Base-by-base conservation (phyloP, 352 stramenopile species). In the Globisporangium carolinianum region DNA sequence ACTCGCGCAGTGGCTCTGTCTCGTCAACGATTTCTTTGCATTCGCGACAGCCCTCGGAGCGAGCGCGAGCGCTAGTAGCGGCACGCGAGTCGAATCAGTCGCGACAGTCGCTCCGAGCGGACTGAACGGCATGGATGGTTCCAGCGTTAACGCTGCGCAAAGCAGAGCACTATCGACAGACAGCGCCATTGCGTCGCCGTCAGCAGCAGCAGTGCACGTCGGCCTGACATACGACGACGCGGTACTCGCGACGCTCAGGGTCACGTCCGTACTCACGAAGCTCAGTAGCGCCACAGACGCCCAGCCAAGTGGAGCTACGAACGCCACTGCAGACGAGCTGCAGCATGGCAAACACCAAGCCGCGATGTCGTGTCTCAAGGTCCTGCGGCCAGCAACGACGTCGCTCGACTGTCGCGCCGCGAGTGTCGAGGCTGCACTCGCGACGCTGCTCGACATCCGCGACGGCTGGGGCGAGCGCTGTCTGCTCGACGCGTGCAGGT, bases 401-500 rank as follows among this genome's bases (percentile, higher is more conserved):
- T 38, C 9, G 8, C 18, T 39, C 4, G 49, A 55, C 45, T 37
- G 57, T 35, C 15, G 37, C 10, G 18, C 55, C 50, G 49, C 49
- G 3, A n/a, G 60, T 4, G 32, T 61, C 11, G 49, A 67, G 36
- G 50, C 45, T 39, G 52, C 56, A 10, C 35, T 67, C 7, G 35
- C 38, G 2, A 45, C 43, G 18, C 12, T 67, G 6, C 47, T 67
- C 9, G 61, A 64, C 32, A 35, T 55, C 8, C 57, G 61, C 7
- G 50, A 63, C 15, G 51, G 51, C 11, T 67, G 61, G 61, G 37
- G 61, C 7, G 61, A 64, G 36, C 37, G 50, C 9, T 55, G 57
- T 14, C 35, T 67, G 6, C 37, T 67, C 18, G 17, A 8, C 3
- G 61, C 51, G 6, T 64, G 51, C 47, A 64, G 38, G 6, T n/a